Evolutionary conservation across 345 rosid genomes (phyloP).

Genomic region (Acer campestre): DNA sequence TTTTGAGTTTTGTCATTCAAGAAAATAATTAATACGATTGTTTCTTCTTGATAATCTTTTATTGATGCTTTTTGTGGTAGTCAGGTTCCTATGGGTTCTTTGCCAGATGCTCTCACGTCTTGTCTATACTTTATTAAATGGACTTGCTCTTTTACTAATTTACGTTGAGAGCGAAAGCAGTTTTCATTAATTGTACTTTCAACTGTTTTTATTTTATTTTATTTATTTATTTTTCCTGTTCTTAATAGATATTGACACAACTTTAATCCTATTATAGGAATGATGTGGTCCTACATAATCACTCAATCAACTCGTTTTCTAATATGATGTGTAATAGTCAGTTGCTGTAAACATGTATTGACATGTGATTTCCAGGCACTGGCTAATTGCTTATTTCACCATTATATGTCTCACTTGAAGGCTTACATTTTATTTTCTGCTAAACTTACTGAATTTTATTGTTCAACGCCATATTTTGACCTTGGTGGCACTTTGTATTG

Average conservation of each 20-base stretch:
- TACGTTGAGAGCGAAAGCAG: neutral
- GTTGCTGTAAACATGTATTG: slow-evolving; percentile 1
- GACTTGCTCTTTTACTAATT: neutral
- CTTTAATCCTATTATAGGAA: neutral
- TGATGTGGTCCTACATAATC: neutral
- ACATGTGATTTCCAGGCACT: neutral
- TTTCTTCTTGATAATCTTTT: neutral
- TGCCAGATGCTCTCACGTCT: slow-evolving; percentile 1
- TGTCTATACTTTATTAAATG: neutral
- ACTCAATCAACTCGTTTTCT: neutral
- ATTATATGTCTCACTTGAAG: neutral
- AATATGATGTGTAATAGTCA: neutral
- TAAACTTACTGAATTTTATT: no score
- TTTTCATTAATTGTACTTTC: neutral
- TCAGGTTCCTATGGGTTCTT: neutral
- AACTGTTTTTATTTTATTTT: neutral
- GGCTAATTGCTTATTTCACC: no score
- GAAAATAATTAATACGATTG: neutral
- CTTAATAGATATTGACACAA: neutral
- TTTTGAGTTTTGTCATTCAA: slow-evolving; percentile 17
- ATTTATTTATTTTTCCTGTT: neutral
- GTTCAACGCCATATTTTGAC: neutral
- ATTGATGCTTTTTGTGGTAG: neutral
- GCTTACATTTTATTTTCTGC: neutral
- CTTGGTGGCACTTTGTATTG: neutral